These are phyloP conservation scores for Quercus berberidifolia DNA, from an alignment of 306 rosid genomes.

Conservation along the genomic window DNA sequence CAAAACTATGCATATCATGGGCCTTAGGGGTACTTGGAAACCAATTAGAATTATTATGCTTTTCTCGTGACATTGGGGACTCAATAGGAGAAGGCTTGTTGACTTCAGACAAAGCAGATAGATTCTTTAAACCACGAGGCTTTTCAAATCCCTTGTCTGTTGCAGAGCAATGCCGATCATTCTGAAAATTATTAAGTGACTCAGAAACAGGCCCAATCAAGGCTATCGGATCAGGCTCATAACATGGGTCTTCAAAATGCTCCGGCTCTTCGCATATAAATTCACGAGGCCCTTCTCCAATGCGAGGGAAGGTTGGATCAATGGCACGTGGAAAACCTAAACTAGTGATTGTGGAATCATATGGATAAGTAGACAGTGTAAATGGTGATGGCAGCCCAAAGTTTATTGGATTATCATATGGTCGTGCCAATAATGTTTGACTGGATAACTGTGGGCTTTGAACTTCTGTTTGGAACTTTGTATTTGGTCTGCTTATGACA, in stretches of 20 bases:
- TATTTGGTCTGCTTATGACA: slow-evolving; percentile 84
- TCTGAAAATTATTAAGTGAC: slow-evolving; percentile 88
- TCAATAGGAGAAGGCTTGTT: slow-evolving; percentile 90
- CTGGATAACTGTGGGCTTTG: slow-evolving; percentile 53
- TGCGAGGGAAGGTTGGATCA: slow-evolving; percentile 65
- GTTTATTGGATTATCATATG: slow-evolving; percentile 77
- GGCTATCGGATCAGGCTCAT: slow-evolving; percentile 80
- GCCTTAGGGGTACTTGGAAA: slow-evolving; percentile 41
- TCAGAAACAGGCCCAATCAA: slow-evolving; percentile 96
- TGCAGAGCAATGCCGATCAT: slow-evolving; percentile 59
- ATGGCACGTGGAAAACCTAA: slow-evolving; percentile 85
- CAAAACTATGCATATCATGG: slow-evolving; percentile 46
- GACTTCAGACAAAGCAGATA: slow-evolving; percentile 58
- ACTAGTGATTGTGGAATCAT: slow-evolving; percentile 49
- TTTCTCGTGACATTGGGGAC: slow-evolving; percentile 90
- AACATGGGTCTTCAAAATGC: slow-evolving; percentile 94
- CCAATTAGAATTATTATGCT: slow-evolving; percentile 54
- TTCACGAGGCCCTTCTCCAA: slow-evolving; percentile 52
- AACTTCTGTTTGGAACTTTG: slow-evolving; percentile 61
- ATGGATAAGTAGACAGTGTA: slow-evolving; percentile 51
- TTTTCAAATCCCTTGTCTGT: slow-evolving; percentile 47
- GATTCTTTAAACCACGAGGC: slow-evolving; percentile 53
- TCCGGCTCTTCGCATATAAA: slow-evolving; percentile 74
- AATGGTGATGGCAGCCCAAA: slow-evolving; percentile 95
- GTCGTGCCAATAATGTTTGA: slow-evolving; percentile 52